phyloP scores from a whole-genome alignment of 2,329 filamentous ascomycete genomes.

The Cladophialophora psammophila region DNA sequence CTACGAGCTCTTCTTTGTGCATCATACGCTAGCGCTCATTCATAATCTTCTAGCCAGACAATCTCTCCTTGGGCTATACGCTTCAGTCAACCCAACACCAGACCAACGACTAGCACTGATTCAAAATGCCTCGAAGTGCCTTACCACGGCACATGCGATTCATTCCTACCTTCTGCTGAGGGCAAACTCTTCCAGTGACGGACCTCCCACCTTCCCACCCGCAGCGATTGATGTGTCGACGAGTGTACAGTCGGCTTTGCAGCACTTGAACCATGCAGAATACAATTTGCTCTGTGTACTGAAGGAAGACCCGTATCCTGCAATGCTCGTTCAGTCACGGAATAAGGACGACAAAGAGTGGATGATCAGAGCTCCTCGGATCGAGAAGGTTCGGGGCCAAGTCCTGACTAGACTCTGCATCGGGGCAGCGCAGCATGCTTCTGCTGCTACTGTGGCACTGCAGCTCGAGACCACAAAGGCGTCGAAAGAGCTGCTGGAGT shows the following conservation, averaged over 20 bases:
- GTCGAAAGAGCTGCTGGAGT: constrained; percentile 71
- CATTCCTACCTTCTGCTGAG: constrained; percentile 68
- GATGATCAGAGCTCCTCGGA: constrained; percentile 92
- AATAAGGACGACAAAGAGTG: constrained; percentile 88
- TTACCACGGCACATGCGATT: constrained; percentile 79
- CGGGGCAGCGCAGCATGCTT: constrained; percentile 85
- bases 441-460: constrained; percentile 68
- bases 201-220: constrained; percentile 42
- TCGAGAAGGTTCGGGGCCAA: constrained; percentile 86
- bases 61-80: constrained; percentile 76
- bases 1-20: constrained; percentile 80
- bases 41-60: constrained; percentile 75
- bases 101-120: constrained; percentile 75
- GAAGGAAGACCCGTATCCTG: constrained; percentile 93
- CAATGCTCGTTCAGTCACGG: constrained; percentile 78
- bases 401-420: constrained; percentile 88
- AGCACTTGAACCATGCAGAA: constrained; percentile 76
- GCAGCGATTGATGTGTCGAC: constrained; percentile 56
- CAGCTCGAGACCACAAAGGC: constrained; percentile 59
- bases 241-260: constrained; percentile 52
- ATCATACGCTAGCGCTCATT: constrained; percentile 78
- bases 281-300: constrained; percentile 87
- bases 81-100: constrained; percentile 64
- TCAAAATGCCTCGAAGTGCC: constrained; percentile 74
- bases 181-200: constrained; percentile 59